Conservation (phyloP, 2,329 filamentous ascomycete species). For the Stagonosporopsis chrysanthemi region DNA sequence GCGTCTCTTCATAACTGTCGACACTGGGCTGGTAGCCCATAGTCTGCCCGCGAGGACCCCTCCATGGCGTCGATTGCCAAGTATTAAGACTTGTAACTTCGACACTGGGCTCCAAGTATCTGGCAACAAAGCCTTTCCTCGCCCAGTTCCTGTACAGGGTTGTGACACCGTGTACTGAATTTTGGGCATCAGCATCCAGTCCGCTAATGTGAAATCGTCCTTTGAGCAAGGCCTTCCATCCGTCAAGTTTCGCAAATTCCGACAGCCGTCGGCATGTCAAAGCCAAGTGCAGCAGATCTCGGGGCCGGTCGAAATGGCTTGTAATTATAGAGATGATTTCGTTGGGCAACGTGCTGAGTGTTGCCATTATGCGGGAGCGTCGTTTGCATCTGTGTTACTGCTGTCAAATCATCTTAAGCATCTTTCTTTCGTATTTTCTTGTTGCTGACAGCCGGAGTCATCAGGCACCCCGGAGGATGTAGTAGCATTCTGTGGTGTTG, state of each 20-base stretch:
- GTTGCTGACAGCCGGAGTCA: constrained; percentile 11
- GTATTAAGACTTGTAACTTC: constrained; percentile 48
- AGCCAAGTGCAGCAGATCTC: constrained; percentile 36
- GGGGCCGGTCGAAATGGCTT: constrained; percentile 38
- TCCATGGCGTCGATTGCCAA: constrained; percentile 48
- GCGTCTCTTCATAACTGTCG: constrained; percentile 64
- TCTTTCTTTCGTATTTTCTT: not conserved
- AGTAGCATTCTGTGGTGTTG: constrained; percentile 2
- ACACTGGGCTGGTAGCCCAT: constrained; percentile 68
- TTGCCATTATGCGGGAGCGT: constrained; percentile 23
- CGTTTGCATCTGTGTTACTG: not conserved
- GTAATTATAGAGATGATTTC: constrained; percentile 45
- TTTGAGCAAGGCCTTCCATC: constrained; percentile 45
- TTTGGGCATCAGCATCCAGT: constrained; percentile 37
- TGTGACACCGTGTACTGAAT: constrained; percentile 61
- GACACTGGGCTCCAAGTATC: constrained; percentile 57
- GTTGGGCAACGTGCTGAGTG: constrained; percentile 40
- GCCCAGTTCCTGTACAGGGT: constrained; percentile 66
- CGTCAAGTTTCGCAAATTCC: constrained; percentile 40
- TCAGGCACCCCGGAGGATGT: constrained; percentile 5
- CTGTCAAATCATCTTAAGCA: not conserved
- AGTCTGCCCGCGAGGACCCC: constrained; percentile 56
- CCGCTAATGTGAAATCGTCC: constrained; percentile 39
- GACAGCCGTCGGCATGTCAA: constrained; percentile 33
- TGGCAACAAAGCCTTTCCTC: constrained; percentile 62